phyloP scores from a whole-genome alignment of 768 basidiomycete genomes.

The Cystobasidiopsis lactophilus region DNA sequence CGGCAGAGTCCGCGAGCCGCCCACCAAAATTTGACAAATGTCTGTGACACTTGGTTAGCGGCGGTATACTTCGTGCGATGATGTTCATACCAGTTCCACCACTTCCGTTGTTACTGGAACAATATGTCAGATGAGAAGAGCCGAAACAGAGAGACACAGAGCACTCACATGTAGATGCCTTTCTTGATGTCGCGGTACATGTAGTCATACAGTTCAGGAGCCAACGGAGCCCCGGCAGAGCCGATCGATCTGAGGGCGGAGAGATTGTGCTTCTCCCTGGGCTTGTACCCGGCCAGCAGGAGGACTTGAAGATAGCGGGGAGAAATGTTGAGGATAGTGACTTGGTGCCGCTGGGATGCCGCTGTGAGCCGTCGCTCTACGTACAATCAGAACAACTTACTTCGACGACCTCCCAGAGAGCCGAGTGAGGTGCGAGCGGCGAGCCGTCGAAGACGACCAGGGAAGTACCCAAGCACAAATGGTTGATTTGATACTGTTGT shows the following conservation, averaged over 20 bases:
- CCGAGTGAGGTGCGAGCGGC: constrained; percentile 5
- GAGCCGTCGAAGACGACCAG: constrained; percentile 12
- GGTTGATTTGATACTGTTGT: constrained; percentile 1
- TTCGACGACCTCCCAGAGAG: constrained; percentile 12
- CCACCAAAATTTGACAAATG: constrained; percentile 18
- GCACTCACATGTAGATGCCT: constrained; percentile 9
- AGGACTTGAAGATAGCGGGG: constrained; percentile 12
- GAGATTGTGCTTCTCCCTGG: constrained; percentile 10
- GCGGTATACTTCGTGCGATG: neutral
- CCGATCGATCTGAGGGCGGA: constrained; percentile 1
- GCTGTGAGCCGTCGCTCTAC: too few relatives aligned
- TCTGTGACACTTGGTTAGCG: neutral
- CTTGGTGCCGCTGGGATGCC: neutral
- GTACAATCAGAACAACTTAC: neutral
- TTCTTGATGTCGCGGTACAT: constrained; percentile 3
- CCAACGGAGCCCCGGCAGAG: constrained; percentile 8
- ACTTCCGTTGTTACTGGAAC: constrained; percentile 12
- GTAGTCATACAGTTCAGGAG: constrained; percentile 9
- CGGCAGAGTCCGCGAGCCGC: constrained; percentile 7
- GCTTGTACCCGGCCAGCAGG: constrained; percentile 6
- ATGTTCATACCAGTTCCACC: constrained; percentile 16
- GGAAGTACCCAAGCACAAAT: constrained; percentile 3
- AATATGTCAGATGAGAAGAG: too few relatives aligned
- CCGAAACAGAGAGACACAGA: too few relatives aligned
- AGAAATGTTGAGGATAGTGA: constrained; percentile 6